phyloP scores from a whole-genome alignment of 257 asterid species.

The Solanum raphanifolium region DNA sequence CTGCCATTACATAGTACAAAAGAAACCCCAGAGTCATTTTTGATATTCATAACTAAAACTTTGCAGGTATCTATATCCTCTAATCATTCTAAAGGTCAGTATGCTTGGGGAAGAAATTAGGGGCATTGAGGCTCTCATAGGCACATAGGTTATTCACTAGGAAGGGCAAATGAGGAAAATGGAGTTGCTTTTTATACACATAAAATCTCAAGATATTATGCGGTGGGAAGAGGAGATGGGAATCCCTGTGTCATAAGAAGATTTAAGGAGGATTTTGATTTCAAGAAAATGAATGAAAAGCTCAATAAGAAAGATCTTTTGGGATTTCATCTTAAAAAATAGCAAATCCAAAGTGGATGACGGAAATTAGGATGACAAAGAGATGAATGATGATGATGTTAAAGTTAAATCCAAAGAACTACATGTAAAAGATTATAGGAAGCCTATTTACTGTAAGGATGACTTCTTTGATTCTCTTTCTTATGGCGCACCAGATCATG shows the following conservation, averaged over 20 bases:
- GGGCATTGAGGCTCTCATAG: not conserved
- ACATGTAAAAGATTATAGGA: not conserved
- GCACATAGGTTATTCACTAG: not conserved
- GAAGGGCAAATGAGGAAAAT: not conserved
- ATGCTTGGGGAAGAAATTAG: not conserved
- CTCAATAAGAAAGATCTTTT: conserved; percentile 18
- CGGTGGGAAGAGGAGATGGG: not conserved
- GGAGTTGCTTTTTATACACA: not conserved
- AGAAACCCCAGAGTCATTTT: not conserved
- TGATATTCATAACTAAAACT: not conserved
- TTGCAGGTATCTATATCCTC: not conserved
- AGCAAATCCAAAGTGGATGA: not conserved
- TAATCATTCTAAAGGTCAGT: not conserved
- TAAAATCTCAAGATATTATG: not conserved
- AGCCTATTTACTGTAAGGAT: conserved; percentile 3
- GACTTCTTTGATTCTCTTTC: conserved; percentile 18
- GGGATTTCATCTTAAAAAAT: not conserved
- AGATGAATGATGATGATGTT: not conserved
- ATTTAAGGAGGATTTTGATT: conserved; percentile 19
- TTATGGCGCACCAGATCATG: not conserved
- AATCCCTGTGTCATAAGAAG: not conserved
- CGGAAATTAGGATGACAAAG: not conserved
- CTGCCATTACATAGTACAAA: not conserved
- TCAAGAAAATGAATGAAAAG: conserved; percentile 19
- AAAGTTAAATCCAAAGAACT: not conserved